Base-by-base conservation (phyloP, 2,329 filamentous ascomycete genomes). In the Fusarium clavum region DNA sequence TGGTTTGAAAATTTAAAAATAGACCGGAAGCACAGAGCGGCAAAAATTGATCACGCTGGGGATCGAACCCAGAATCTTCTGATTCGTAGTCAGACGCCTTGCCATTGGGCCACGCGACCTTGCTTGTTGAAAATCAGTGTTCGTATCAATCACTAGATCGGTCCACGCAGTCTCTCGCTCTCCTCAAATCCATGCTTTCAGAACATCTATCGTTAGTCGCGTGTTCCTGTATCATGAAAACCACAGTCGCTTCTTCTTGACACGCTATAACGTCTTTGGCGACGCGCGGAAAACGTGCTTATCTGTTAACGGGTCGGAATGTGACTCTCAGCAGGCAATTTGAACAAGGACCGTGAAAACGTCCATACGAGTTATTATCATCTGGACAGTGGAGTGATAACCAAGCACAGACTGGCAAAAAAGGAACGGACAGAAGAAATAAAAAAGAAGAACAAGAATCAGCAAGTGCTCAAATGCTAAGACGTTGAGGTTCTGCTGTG, bases 31-130 rank as follows among this genome's bases (percentile, higher is more conserved):
- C 10, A 38, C 10, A 38, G 34, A 29, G 3, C 12, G 11, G 13
- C 18, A 27, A 41, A 52, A 52, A 10, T 8, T 67, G 64, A 67
- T 67, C 64, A 67, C 57, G 64, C 57, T 68, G 57, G 64, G 64
- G 64, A 67, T 67, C 64, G 64, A 67, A 67, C 64, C 64, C 64
- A 67, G 63, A 67, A 67, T 67, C 63, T 67, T 67, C 64, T 67
- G 64, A 67, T 67, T 67, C 64, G 64, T 67, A 67, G 64, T 67
- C 64, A 67, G 64, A 67, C 64, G 64, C 64, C 64, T 67, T 67
- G 64, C 64, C 63, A 66, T 66, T 66, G 63, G 63, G 63, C 63
- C 63, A 66, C 63, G 63, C 63, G 63, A 66, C 63, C 63, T 44
- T 18, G 4, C 16, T 66, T 66, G 4, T 13, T 67, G 25, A 16